Base-by-base conservation (phyloP, 2,329 filamentous ascomycete genomes). In the Sporothrix inflata region DNA sequence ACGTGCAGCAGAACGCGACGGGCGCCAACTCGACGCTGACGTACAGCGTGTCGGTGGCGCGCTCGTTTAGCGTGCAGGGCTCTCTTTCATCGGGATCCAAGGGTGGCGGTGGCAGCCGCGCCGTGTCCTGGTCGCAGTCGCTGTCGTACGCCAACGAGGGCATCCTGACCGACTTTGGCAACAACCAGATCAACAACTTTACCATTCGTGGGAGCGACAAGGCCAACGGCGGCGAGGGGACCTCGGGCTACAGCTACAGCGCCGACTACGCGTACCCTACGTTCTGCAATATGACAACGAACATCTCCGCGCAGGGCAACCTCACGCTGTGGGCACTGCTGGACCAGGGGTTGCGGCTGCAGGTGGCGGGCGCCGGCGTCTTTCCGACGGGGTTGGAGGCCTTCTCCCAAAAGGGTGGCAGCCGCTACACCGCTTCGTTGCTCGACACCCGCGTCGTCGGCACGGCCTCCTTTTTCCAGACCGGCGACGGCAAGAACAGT, bases 331-430 rank as follows among this genome's bases (percentile, higher is more conserved):
- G 77, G 75, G 84, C 82, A 0, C 74, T 79, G 49, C 75, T 85
- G 0, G 77, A 82, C 34, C 85, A 87, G 74, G 82, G 82, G 1
- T 76, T 85, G 53, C 72, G 79, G 6, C 73, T 83, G 42, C 78
- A 80, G 21, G 77, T 84, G 1, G 72, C 75, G 0, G 85, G 85
- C 11, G 75, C 77, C 5, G 76, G 81, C 5, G 82, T 85, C 7
- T 85, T 92, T 68, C 87, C 90, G 0, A 88, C 85, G 0, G 89
- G 88, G 1, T 80, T 91, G 2, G 87, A 91, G 74, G 86, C 85
- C 0, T 90, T 91, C 75, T 76, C 80, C 30, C n/a, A n/a, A n/a
- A 72, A 79, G 4, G 63, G 81, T 71, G 72, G 77, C 51, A 53
- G 77, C 12, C 57, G 71, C 7, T 75, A 74, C 45, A 67, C 57